Percentiles rank a stretch among this genome's conserved stretches.
Evolutionary conservation across 371 early-diverging fungal genomes (phyloP).

Genomic region (Zychaea mexicana): DNA sequence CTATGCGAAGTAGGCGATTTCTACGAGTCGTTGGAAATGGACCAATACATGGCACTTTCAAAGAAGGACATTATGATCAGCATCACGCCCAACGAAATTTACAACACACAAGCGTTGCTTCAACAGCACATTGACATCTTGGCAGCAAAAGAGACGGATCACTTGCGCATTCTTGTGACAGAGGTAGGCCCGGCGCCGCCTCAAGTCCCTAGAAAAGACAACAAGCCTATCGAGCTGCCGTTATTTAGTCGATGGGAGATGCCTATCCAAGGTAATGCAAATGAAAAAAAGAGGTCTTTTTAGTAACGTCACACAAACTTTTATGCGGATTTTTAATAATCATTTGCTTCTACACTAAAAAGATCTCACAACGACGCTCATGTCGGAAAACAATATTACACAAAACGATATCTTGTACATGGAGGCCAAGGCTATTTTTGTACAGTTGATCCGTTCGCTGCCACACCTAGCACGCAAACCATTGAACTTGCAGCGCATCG

Average conservation of each 20-base stretch:
- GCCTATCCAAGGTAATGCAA: slow-evolving; percentile 74
- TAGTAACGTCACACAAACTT: no score
- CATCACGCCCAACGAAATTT: slow-evolving; percentile 93
- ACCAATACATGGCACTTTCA: slow-evolving; percentile 93
- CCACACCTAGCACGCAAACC: slow-evolving; percentile 52
- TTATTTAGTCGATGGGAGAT: slow-evolving; percentile 95
- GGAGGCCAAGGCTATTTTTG: slow-evolving; percentile 92
- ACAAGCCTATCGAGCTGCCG: slow-evolving; percentile 79
- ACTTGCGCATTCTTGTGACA: slow-evolving; percentile 73
- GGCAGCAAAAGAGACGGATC: slow-evolving; percentile 80
- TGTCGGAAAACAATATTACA: slow-evolving; percentile 86
- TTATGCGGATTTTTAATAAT: no score
- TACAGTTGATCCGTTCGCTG: slow-evolving; percentile 88
- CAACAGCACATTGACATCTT: slow-evolving; percentile 80
- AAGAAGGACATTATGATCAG: slow-evolving; percentile 87
- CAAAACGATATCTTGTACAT: slow-evolving; percentile 93
- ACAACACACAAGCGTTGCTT: slow-evolving; percentile 85
- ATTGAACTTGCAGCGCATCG: slow-evolving; percentile 72
- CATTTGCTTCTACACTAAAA: no score
- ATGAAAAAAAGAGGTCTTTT: no score
- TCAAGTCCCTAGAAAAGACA: slow-evolving; percentile 85
- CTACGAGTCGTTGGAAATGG: slow-evolving; percentile 95
- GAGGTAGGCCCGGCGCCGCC: slow-evolving; percentile 80
- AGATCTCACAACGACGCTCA: slow-evolving; percentile 55
- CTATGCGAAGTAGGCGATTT: slow-evolving; percentile 95